Percentiles rank a stretch among this genome's conserved stretches.
Evolutionary conservation across 805 yeast genomes (phyloP).

Genomic region (Saccharomycopsis sp.): DNA sequence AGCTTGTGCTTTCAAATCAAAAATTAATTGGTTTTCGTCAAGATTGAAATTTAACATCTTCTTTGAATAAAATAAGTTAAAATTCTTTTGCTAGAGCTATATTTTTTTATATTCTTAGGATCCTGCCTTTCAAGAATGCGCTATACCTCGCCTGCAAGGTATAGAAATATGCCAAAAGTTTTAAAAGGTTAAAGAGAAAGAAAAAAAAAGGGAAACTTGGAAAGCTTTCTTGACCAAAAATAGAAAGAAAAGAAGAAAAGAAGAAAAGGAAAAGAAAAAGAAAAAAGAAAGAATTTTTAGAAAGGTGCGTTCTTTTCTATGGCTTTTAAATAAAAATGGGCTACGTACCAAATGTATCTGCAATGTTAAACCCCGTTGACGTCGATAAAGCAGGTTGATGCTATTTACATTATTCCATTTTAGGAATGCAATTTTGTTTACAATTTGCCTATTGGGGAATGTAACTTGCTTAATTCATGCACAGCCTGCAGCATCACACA

Average conservation of each 20-base stretch:
- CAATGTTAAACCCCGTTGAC: too few species aligned
- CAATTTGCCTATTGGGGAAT: too few species aligned
- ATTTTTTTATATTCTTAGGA: conserved; percentile 5
- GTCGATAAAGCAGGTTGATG: too few species aligned
- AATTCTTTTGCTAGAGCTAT: not conserved
- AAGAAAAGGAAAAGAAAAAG: not conserved
- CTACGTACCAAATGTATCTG: too few species aligned
- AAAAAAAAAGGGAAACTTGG: not conserved
- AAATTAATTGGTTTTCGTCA: conserved; percentile 14
- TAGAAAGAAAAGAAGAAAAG: not conserved
- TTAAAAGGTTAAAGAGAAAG: not conserved
- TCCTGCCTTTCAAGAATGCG: conserved; percentile 11
- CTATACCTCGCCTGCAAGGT: conserved; percentile 18
- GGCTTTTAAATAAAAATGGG: too few species aligned
- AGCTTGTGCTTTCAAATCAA: conserved; percentile 2
- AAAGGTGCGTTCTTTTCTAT: too few species aligned
- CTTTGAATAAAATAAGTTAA: not conserved
- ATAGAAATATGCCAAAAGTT: conserved; percentile 5
- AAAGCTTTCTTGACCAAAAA: too few species aligned
- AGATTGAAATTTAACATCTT: conserved; percentile 18
- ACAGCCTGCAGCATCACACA: too few species aligned
- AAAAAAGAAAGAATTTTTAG: too few species aligned
- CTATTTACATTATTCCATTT: too few species aligned
- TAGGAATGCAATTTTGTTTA: too few species aligned
- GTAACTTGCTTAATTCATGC: too few species aligned